A percentile compares a stretch with the other conserved stretches of the same genome.
Evolutionary conservation across 768 basidiomycete genomes (phyloP).

Genomic region (Amanita subjunquillea): DNA sequence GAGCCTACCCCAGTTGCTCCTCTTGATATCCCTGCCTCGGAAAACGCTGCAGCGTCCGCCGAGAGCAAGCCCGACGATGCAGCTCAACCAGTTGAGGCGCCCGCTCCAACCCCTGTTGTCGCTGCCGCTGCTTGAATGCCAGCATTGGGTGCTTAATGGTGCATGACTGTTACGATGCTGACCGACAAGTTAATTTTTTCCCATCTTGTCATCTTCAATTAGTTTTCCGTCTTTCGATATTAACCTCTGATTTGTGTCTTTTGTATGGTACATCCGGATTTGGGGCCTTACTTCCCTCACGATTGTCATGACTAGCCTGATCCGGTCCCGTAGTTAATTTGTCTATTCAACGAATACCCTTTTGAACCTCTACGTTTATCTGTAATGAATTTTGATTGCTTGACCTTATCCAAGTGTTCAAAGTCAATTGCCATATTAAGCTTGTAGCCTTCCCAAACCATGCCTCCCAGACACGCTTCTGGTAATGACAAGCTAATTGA

Average conservation of each 20-base stretch:
- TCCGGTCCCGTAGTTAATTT: slow-evolving; percentile 61
- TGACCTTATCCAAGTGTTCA: slow-evolving; percentile 8
- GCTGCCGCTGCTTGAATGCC: slow-evolving; percentile 66
- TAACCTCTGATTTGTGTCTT: slow-evolving; percentile 18
- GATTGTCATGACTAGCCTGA: slow-evolving; percentile 58
- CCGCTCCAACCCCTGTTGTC: slow-evolving; percentile 56
- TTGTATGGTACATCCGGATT: slow-evolving; percentile 51
- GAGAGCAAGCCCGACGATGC: slow-evolving; percentile 31
- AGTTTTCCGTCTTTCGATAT: slow-evolving; percentile 15
- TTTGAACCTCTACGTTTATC: slow-evolving; percentile 47
- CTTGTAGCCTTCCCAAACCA: slow-evolving; percentile 16
- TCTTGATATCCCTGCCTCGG: slow-evolving; percentile 66
- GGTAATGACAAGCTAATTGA: slow-evolving; percentile 56
- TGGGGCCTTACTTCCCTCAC: slow-evolving; percentile 45
- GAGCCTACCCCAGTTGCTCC: slow-evolving; percentile 76
- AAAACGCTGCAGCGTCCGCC: slow-evolving; percentile 25
- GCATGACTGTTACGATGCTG: slow-evolving; percentile 36
- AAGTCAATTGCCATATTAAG: not conserved
- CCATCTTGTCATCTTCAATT: slow-evolving; percentile 8
- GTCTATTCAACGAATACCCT: slow-evolving; percentile 49
- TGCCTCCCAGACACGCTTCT: slow-evolving; percentile 55
- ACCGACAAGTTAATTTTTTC: slow-evolving; percentile 15
- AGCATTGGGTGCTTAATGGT: slow-evolving; percentile 20
- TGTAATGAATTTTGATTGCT: slow-evolving; percentile 39
- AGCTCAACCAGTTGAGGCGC: slow-evolving; percentile 30